phyloP scores from a whole-genome alignment of 257 asterid genomes.

The Thymus quinquecostatus region DNA sequence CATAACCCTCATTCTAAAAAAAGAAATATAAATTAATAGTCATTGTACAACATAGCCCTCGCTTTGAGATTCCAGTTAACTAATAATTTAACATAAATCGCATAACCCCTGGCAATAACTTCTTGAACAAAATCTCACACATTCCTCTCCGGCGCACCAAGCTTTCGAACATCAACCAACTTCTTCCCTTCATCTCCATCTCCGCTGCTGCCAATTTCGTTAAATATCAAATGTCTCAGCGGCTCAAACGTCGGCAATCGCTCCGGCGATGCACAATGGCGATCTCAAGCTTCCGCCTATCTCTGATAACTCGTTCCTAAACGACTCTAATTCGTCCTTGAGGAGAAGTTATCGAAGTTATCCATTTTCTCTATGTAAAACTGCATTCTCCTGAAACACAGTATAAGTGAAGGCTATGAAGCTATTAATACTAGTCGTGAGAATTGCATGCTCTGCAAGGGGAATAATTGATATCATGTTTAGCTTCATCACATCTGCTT shows the following conservation, averaged over 20 bases:
- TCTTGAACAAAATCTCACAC: conserved; percentile 8
- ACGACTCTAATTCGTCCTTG: conserved; percentile 45
- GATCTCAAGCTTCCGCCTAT: conserved; percentile 45
- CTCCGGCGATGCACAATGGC: conserved; percentile 36
- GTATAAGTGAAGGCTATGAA: too few species aligned
- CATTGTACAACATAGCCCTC: too few species aligned
- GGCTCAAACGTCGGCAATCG: conserved; percentile 47
- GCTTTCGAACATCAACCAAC: conserved; percentile 52
- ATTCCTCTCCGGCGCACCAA: conserved; percentile 46
- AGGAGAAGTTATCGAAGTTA: conserved; percentile 27
- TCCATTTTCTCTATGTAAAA: conserved; percentile 33
- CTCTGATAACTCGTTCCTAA: conserved; percentile 40
- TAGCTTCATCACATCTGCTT: too few species aligned
- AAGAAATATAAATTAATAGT: too few species aligned
- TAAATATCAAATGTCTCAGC: conserved; percentile 48
- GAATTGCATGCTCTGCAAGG: too few species aligned
- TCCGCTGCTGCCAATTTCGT: conserved; percentile 27
- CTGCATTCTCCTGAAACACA: conserved; percentile 3
- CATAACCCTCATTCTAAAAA: too few species aligned
- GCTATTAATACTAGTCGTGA: too few species aligned
- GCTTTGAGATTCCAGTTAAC: too few species aligned
- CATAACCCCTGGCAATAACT: too few species aligned
- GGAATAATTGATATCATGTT: too few species aligned
- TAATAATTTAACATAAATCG: too few species aligned
- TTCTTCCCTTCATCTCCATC: conserved; percentile 33